Base-by-base conservation (phyloP, 768 basidiomycete genomes). In the Phanerodontia chrysosporium region DNA sequence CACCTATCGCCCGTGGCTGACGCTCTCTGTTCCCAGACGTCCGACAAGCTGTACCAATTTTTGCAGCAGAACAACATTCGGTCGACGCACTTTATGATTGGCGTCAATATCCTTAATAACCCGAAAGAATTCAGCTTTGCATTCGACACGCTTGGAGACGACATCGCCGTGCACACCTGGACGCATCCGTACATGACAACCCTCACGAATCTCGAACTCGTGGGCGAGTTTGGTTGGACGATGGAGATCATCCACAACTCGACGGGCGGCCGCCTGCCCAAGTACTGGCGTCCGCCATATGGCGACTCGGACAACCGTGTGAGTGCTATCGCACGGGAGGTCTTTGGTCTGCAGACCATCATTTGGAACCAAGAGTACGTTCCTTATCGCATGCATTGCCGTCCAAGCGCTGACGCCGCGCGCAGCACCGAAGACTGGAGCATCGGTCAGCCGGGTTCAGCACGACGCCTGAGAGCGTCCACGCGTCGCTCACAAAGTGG, bases 41-140 rank as follows among this genome's bases (percentile, higher is more conserved):
- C 75, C 4, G 61, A 67, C 13, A 49, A 55, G 12, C 80, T 96
- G 21, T 82, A 90, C 66, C 65, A 80, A 7, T 95, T 92, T 70
- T 76, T 96, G 51, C 62, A 77, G 59, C 55, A 75, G n/a, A 80
- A 95, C 58, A 83, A 86, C 60, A 71, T 84, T 57, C 79, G 72
- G n/a, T 86, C 85, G 2, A 95, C 94, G 4, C 92, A 95, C 69
- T 96, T 95, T 71, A 83, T 94, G 78, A 95, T 97, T 62, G 95
- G 95, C 18, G 68, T 80, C 32, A 89, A 93, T 68, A 89, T 95
- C 58, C 65, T 89, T 27, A 52, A 68, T 44, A 75, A 89, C 67
- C 81, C 84, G 3, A 67, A 76, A 9, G 65, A 77, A 48, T 92
- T 94, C 72, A 62, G 74, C 58, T 66, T 68, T 10, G 85, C 84